Percentiles rank a stretch among this genome's conserved stretches.
Conservation (phyloP, 495 filamentous ascomycete genomes). For the Lichina pygmaea region DNA sequence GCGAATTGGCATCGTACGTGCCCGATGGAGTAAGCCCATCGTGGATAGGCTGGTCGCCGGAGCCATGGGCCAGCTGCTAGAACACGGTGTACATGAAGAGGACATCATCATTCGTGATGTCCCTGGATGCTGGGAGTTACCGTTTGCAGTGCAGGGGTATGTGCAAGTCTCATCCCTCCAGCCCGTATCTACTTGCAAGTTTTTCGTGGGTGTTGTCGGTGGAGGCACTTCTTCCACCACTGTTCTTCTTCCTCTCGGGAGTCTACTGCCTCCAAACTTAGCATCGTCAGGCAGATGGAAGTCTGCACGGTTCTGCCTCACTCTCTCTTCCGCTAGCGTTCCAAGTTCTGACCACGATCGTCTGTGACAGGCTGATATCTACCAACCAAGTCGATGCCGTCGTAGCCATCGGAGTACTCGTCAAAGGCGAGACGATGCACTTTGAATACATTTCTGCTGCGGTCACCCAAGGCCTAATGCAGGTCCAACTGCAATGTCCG, state of each 20-base stretch:
- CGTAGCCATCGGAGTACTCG: conserved; percentile 83
- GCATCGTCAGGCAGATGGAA: conserved; percentile 18
- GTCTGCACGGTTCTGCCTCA: conserved; percentile 6
- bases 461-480: conserved; percentile 77
- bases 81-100: conserved; percentile 54
- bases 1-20: conserved; percentile 83
- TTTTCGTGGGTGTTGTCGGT: neutral
- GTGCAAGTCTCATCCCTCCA: conserved; percentile 2
- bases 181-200: neutral
- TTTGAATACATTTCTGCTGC: conserved; percentile 95
- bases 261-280: conserved; percentile 24
- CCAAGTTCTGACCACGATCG: conserved; percentile 32
- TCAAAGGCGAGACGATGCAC: conserved; percentile 97
- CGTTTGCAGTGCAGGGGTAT: conserved; percentile 62
- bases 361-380: conserved; percentile 8
- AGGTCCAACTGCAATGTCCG: conserved; percentile 33
- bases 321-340: conserved; percentile 41
- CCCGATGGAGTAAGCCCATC: conserved; percentile 66
- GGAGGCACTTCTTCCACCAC: neutral
- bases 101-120: conserved; percentile 79
- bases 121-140: conserved; percentile 83
- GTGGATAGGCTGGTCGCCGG: conserved; percentile 62
- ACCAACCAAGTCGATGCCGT: conserved; percentile 28
- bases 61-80: conserved; percentile 29
- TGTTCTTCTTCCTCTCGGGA: conserved; percentile 49